phyloP scores from a whole-genome alignment of 106 monocot genomes.

The Dioscorea zingiberensis region DNA sequence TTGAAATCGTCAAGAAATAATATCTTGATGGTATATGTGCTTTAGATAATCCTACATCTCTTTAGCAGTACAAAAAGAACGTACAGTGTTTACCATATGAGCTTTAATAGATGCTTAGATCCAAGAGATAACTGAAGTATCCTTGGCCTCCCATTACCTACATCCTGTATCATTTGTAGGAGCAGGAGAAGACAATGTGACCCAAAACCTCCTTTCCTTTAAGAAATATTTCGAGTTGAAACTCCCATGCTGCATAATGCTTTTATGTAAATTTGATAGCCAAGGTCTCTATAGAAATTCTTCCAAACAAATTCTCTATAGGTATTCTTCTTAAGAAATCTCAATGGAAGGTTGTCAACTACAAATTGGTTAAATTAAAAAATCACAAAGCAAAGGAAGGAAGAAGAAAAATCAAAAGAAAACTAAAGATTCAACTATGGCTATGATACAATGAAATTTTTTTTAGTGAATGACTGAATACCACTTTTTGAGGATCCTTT shows the following conservation, averaged over 20 bases:
- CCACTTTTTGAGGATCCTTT: too few species aligned
- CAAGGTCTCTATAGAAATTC: too few species aligned
- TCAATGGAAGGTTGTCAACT: too few species aligned
- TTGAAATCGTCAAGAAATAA: constrained; percentile 1
- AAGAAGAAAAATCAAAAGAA: too few species aligned
- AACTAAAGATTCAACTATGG: too few species aligned
- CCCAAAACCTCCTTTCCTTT: neutral
- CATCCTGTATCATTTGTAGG: neutral
- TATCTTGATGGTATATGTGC: constrained; percentile 11
- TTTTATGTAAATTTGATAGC: neutral
- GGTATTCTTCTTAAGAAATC: too few species aligned
- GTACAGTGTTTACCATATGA: neutral
- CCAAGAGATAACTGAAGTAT: constrained; percentile 2
- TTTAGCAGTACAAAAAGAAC: neutral
- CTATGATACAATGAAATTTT: too few species aligned
- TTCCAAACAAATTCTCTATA: too few species aligned
- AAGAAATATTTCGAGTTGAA: neutral
- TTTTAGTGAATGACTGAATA: too few species aligned
- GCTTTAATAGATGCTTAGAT: neutral
- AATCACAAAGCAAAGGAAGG: too few species aligned
- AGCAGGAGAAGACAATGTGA: neutral
- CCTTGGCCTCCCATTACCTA: neutral
- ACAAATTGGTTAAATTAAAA: too few species aligned
- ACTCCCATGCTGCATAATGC: neutral
- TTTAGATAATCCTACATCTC: constrained; percentile 11